Percentiles rank a stretch among this genome's conserved stretches.
phyloP scores from a whole-genome alignment of 2,329 filamentous ascomycete genomes.

The Cladosporium colombiae region DNA sequence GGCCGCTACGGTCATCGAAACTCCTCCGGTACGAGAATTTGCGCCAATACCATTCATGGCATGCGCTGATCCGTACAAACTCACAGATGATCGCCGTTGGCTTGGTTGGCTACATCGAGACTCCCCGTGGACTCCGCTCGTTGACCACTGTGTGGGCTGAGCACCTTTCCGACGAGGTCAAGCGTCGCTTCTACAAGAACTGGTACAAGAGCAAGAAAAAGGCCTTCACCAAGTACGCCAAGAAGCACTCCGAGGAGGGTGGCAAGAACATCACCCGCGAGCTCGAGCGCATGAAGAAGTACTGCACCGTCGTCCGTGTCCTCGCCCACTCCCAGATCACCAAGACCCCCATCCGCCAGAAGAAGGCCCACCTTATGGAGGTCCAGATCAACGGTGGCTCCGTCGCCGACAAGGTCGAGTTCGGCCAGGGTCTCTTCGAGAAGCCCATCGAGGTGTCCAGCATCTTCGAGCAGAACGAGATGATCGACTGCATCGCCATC shows the following conservation, averaged over 20 bases:
- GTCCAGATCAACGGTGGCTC: slow-evolving; percentile 99
- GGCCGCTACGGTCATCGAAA: slow-evolving; percentile 85
- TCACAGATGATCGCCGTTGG: slow-evolving; percentile 97
- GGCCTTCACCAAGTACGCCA: slow-evolving; percentile 99
- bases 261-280: slow-evolving; percentile 91
- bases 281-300: slow-evolving; percentile 99
- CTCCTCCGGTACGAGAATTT: slow-evolving; percentile 71
- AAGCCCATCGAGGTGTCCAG: slow-evolving; percentile 91
- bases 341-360: slow-evolving; percentile 99
- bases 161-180: slow-evolving; percentile 97
- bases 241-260: slow-evolving; percentile 96
- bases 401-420: slow-evolving; percentile 94
- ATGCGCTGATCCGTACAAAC: slow-evolving; percentile 42
- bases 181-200: slow-evolving; percentile 99
- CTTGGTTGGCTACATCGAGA: slow-evolving; percentile 99
- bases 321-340: slow-evolving; percentile 99
- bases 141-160: slow-evolving; percentile 99
- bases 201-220: slow-evolving; percentile 99
- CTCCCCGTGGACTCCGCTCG: slow-evolving; percentile 96
- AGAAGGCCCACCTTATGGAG: slow-evolving; percentile 99
- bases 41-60: slow-evolving; percentile 67
- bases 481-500: slow-evolving; percentile 98
- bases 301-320: slow-evolving; percentile 98
- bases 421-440: slow-evolving; percentile 95
- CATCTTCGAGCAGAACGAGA: slow-evolving; percentile 99